A percentile compares a stretch with the other conserved stretches of the same genome.
Evolutionary conservation across 352 stramenopile species (phyloP).

Genomic region (Discostella stelligera): DNA sequence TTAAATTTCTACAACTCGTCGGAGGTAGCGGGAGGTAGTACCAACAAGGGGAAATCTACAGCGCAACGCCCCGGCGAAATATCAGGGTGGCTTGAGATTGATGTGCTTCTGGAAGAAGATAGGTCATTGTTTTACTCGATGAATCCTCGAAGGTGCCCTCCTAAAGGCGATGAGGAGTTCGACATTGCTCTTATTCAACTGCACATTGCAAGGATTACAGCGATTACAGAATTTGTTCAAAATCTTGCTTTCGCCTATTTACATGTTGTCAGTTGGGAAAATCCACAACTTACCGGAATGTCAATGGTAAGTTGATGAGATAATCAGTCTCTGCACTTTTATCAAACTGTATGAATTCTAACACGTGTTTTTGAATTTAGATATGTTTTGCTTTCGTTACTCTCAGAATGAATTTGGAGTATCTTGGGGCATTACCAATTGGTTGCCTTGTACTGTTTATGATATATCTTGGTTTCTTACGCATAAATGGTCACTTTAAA

Average conservation of each 20-base stretch:
- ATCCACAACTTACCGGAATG: constrained; percentile 54
- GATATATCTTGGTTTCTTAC: constrained; percentile 54
- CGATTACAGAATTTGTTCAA: constrained; percentile 63
- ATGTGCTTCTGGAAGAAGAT: constrained; percentile 72
- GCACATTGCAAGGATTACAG: constrained; percentile 70
- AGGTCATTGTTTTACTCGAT: constrained; percentile 58
- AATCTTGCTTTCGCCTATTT: constrained; percentile 55
- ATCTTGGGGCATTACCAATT: constrained; percentile 64
- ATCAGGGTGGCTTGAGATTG: constrained; percentile 72
- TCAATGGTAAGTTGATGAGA: constrained; percentile 32
- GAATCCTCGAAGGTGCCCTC: constrained; percentile 57
- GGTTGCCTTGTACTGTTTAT: constrained; percentile 62
- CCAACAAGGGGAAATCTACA: constrained; percentile 29
- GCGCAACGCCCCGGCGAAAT: constrained; percentile 56
- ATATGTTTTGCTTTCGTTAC: constrained; percentile 59
- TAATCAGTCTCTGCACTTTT: neutral
- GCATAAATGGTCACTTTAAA: constrained; percentile 51
- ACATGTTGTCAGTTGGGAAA: constrained; percentile 75
- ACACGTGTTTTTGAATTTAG: constrained; percentile 27
- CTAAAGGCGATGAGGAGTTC: constrained; percentile 59
- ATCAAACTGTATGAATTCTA: neutral
- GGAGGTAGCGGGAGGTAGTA: constrained; percentile 30
- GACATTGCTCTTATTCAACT: constrained; percentile 71
- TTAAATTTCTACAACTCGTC: constrained; percentile 71
- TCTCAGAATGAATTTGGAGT: constrained; percentile 70